These are phyloP conservation scores for Lumnitzera racemosa DNA, from an alignment of 345 rosid genomes.

Conservation along the genomic window DNA sequence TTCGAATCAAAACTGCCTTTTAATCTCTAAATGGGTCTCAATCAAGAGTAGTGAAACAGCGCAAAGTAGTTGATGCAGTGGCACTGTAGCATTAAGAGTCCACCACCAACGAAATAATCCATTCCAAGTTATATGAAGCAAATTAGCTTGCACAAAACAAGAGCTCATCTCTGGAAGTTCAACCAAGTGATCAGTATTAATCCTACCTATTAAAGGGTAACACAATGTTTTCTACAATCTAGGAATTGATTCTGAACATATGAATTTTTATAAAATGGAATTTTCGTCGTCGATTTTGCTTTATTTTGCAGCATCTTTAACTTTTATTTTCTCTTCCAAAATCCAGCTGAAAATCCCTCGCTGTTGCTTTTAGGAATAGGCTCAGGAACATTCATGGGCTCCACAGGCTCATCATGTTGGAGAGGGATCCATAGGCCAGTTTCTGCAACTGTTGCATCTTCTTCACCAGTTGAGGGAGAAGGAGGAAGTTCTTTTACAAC, in stretches of 20 bases:
- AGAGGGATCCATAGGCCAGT: conserved; percentile 15
- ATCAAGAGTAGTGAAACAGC: no score
- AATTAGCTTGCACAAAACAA: no score
- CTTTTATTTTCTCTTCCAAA: conserved; percentile 66
- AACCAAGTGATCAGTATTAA: neutral
- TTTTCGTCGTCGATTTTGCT: conserved; percentile 56
- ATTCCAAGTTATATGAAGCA: no score
- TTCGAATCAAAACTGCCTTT: no score
- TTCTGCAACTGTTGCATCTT: conserved; percentile 10
- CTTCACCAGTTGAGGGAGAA: conserved; percentile 6
- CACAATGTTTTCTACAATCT: conserved; percentile 30
- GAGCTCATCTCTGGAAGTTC: no score
- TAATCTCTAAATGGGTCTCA: no score
- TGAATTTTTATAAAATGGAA: conserved; percentile 43
- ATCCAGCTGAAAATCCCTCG: conserved; percentile 68
- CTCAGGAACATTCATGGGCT: conserved; percentile 27
- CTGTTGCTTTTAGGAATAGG: conserved; percentile 64
- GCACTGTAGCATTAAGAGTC: no score
- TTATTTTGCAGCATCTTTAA: conserved; percentile 34
- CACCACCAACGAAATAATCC: no score
- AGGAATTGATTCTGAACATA: conserved; percentile 45
- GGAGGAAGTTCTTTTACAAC: conserved; percentile 18
- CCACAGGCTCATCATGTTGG: conserved; percentile 5
- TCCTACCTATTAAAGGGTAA: neutral
- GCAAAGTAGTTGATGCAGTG: no score